Evolutionary conservation across 2,329 filamentous ascomycete genomes (phyloP).

Genomic region (Coniochaeta ligniaria): DNA sequence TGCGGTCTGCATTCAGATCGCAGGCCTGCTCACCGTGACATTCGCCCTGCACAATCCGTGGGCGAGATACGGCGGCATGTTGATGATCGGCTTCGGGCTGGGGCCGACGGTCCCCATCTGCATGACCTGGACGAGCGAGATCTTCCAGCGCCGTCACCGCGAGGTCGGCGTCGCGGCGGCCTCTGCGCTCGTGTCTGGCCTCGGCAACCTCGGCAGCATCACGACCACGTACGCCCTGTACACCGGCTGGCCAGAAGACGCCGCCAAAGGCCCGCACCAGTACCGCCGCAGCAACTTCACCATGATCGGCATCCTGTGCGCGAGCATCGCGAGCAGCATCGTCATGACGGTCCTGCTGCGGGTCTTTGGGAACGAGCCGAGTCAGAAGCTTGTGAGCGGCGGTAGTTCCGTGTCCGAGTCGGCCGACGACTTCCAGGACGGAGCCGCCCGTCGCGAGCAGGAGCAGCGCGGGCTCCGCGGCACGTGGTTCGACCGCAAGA

Average conservation of each 20-base stretch:
- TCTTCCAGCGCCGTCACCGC: conserved; percentile 83
- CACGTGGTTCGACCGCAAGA: conserved; percentile 19
- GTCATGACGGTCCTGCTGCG: conserved; percentile 61
- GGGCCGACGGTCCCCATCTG: conserved; percentile 87
- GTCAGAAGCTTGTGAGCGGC: conserved; percentile 33
- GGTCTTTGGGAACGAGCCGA: conserved; percentile 46
- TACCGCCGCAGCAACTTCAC: conserved; percentile 79
- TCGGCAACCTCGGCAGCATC: conserved; percentile 82
- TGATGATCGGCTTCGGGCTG: conserved; percentile 84
- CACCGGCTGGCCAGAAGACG: conserved; percentile 76
- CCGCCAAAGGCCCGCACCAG: conserved; percentile 57
- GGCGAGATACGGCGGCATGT: conserved; percentile 80
- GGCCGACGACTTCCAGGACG: conserved; percentile 45
- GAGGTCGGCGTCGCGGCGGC: conserved; percentile 87
- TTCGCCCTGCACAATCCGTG: conserved; percentile 66
- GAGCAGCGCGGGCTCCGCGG: conserved; percentile 51
- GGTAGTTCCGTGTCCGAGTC: conserved; percentile 28
- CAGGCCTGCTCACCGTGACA: conserved; percentile 71
- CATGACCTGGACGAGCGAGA: conserved; percentile 89
- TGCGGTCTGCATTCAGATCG: conserved; percentile 71
- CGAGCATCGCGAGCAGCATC: conserved; percentile 68
- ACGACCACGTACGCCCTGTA: conserved; percentile 86
- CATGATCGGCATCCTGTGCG: conserved; percentile 78
- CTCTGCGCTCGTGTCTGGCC: conserved; percentile 74
- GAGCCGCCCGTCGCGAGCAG: conserved; percentile 51